Evolutionary conservation across 805 yeast species (phyloP).

Genomic region (Ogataea nakhonphanomensis): DNA sequence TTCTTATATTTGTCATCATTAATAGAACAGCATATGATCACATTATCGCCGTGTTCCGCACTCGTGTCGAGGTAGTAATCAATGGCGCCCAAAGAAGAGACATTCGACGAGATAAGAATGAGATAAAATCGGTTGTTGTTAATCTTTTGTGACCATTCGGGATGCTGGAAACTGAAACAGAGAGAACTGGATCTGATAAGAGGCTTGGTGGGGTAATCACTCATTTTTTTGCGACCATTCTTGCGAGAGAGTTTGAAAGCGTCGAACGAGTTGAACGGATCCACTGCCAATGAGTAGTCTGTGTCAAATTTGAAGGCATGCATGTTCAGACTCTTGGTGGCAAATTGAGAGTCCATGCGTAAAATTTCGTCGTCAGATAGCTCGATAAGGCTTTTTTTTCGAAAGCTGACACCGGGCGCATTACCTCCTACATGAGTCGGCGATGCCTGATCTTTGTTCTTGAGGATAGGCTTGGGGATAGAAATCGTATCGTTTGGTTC

Average conservation of each 20-base stretch:
- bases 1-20: conserved; percentile 23
- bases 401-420: not conserved
- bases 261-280: conserved; percentile 13
- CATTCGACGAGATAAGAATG: conserved; percentile 59
- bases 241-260: conserved; percentile 18
- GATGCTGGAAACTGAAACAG: conserved; percentile 44
- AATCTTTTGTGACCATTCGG: conserved; percentile 26
- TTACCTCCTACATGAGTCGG: not conserved
- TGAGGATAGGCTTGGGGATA: conserved; percentile 6
- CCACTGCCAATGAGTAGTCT: conserved; percentile 27
- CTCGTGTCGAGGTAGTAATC: conserved; percentile 58
- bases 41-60: conserved; percentile 58
- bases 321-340: conserved; percentile 38
- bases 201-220: conserved; percentile 36
- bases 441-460: conserved; percentile 3
- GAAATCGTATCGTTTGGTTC: not conserved
- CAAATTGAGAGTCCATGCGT: conserved; percentile 52
- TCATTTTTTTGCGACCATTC: conserved; percentile 18
- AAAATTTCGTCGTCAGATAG: conserved; percentile 54
- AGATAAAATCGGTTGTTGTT: conserved; percentile 31
- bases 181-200: conserved; percentile 31
- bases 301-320: conserved; percentile 44
- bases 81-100: conserved; percentile 70
- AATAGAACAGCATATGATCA: conserved; percentile 44
- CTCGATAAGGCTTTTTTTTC: conserved; percentile 46